Conservation (phyloP, 352 stramenopile genomes). For the Pythium dissotocum region DNA sequence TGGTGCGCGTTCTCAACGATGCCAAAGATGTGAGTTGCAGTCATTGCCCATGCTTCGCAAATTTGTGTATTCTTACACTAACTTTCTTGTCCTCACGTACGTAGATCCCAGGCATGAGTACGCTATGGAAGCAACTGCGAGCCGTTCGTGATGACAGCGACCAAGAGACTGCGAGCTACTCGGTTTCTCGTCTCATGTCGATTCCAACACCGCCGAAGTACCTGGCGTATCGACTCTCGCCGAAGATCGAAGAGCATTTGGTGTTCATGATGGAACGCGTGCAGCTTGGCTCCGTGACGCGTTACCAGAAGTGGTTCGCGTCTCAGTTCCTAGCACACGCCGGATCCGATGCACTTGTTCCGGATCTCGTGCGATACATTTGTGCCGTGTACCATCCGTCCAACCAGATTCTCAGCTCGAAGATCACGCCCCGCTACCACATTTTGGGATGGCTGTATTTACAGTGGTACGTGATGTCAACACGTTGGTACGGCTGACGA, state of each 20-base stretch:
- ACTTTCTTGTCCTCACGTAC: constrained; percentile 6
- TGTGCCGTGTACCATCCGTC: constrained; percentile 84
- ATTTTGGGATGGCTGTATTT: constrained; percentile 87
- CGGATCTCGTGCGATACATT: constrained; percentile 82
- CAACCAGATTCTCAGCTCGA: constrained; percentile 78
- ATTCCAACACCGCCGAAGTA: constrained; percentile 74
- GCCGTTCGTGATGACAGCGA: constrained; percentile 62
- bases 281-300: constrained; percentile 69
- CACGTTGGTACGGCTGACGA: neutral
- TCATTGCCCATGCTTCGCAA: no score
- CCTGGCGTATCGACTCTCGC: constrained; percentile 75
- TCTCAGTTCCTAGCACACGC: constrained; percentile 72
- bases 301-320: constrained; percentile 89
- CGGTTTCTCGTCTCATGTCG: constrained; percentile 73
- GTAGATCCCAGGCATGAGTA: constrained; percentile 78
- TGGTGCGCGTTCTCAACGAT: constrained; percentile 79
- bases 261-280: constrained; percentile 88
- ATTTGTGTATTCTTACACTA: neutral
- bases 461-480: constrained; percentile 50
- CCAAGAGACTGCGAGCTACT: constrained; percentile 56
- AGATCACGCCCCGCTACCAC: constrained; percentile 85
- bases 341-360: constrained; percentile 72
- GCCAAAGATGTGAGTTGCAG: constrained; percentile 67
- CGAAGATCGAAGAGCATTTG: constrained; percentile 86
- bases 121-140: constrained; percentile 79